A percentile compares a stretch with the other conserved stretches of the same genome.
These are phyloP conservation scores for Paramecium primaurelia DNA, from an alignment of 73 alveolate species.

Conservation along the genomic window DNA sequence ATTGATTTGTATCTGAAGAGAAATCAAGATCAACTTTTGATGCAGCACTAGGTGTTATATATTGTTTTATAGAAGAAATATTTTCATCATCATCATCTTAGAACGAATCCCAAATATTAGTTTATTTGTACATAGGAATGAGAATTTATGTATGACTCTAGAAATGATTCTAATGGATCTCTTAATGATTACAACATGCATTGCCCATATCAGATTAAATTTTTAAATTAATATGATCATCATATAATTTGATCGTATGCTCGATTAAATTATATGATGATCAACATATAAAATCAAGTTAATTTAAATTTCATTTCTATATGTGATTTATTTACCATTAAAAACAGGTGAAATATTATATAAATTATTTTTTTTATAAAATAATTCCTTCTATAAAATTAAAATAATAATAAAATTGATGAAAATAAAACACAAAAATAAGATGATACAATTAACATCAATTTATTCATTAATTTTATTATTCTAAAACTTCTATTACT, in stretches of 20 bases:
- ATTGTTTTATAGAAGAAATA: not conserved
- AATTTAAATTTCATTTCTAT: not conserved
- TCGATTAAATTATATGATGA: not conserved
- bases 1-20: not conserved
- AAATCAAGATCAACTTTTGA: not conserved
- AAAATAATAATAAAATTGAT: not conserved
- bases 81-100: not conserved
- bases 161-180: not conserved
- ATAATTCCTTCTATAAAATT: too few species aligned
- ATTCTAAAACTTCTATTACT: slow-evolving; percentile 5
- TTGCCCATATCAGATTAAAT: not conserved
- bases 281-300: not conserved
- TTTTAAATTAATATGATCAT: not conserved
- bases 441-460: not conserved
- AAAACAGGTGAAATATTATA: not conserved
- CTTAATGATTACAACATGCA: not conserved
- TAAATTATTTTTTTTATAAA: not conserved
- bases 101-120: not conserved
- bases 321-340: not conserved
- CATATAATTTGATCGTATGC: not conserved
- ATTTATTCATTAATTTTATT: not conserved
- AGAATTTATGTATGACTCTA: not conserved
- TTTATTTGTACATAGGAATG: not conserved
- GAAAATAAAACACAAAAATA: not conserved
- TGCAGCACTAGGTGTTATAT: not conserved